phyloP scores from a whole-genome alignment of 2,329 filamentous ascomycete genomes.

The Drechslerella coelobrocha region DNA sequence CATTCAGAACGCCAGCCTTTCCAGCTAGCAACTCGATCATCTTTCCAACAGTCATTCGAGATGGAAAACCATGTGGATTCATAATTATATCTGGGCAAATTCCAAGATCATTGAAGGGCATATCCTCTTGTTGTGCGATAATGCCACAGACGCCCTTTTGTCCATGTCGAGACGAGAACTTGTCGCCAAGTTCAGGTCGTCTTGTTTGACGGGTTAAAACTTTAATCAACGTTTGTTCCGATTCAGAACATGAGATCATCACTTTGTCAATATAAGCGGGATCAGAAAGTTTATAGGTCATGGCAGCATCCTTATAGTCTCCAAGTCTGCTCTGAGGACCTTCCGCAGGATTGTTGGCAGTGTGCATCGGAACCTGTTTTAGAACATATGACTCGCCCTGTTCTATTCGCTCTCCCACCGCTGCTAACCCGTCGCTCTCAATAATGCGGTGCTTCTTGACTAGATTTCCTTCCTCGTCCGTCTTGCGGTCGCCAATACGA shows the following conservation, averaged over 20 bases:
- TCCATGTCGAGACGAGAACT: constrained; percentile 97
- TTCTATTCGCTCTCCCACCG: constrained; percentile 80
- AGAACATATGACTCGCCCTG: constrained; percentile 86
- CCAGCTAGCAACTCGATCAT: constrained; percentile 93
- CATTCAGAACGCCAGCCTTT: constrained; percentile 87
- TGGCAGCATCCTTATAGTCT: constrained; percentile 70
- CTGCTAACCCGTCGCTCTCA: constrained; percentile 84
- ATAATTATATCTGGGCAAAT: constrained; percentile 99
- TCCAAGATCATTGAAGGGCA: constrained; percentile 91
- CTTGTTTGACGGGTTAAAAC: constrained; percentile 95
- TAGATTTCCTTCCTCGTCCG: constrained; percentile 65
- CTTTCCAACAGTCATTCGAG: constrained; percentile 98
- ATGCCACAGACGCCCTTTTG: constrained; percentile 98
- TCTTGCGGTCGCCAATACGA: constrained; percentile 69
- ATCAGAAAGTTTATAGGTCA: constrained; percentile 83
- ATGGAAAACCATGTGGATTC: constrained; percentile 99
- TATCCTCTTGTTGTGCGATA: constrained; percentile 93
- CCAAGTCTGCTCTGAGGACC: constrained; percentile 65
- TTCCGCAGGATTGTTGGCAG: constrained; percentile 74
- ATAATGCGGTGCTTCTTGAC: constrained; percentile 75
- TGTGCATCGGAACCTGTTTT: constrained; percentile 83
- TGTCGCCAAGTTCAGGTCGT: constrained; percentile 92
- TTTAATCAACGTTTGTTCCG: constrained; percentile 85
- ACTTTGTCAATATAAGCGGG: constrained; percentile 94
- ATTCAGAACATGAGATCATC: constrained; percentile 87